Percentiles rank a stretch among this genome's conserved stretches.
Conservation (phyloP, 768 basidiomycete genomes). For the Suillus variegatus region DNA sequence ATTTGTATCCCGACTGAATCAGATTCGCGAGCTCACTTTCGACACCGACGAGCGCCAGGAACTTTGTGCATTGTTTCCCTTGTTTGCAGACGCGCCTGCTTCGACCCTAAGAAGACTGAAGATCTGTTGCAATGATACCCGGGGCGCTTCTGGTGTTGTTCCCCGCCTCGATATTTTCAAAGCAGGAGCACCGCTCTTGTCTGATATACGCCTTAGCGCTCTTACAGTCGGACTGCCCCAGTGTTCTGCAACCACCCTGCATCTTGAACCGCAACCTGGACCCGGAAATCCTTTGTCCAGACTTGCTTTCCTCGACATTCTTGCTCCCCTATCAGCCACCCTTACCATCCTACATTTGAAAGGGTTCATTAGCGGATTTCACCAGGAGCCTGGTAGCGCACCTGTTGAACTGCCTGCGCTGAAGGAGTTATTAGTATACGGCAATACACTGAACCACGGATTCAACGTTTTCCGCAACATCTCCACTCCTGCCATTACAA, state of each 20-base stretch:
- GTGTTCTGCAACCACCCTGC: conserved; percentile 30
- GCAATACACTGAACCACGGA: conserved; percentile 33
- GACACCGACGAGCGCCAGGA: conserved; percentile 35
- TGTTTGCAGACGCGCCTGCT: conserved; percentile 26
- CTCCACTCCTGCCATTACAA: conserved; percentile 30
- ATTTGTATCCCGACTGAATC: conserved; percentile 31
- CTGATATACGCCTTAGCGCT: conserved; percentile 33
- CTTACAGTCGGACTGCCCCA: conserved; percentile 33
- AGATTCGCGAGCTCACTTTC: conserved; percentile 32
- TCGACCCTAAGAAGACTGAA: conserved; percentile 29
- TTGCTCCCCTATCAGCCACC: conserved; percentile 27
- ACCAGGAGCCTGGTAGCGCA: conserved; percentile 34
- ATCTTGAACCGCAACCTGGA: conserved; percentile 36
- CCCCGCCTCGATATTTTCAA: conserved; percentile 34
- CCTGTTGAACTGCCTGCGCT: conserved; percentile 32
- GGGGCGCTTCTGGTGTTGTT: conserved; percentile 26
- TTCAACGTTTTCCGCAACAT: conserved; percentile 38
- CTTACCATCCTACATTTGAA: conserved; percentile 33
- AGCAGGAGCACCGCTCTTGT: conserved; percentile 31
- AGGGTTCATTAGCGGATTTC: conserved; percentile 33
- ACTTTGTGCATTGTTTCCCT: conserved; percentile 22
- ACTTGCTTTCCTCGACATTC: conserved; percentile 29
- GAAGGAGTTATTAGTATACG: conserved; percentile 30
- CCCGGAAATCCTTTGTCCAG: conserved; percentile 28
- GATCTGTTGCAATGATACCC: conserved; percentile 28